Conservation (phyloP, 1,284 basidiomycete species). For the Ganoderma lucidum region DNA sequence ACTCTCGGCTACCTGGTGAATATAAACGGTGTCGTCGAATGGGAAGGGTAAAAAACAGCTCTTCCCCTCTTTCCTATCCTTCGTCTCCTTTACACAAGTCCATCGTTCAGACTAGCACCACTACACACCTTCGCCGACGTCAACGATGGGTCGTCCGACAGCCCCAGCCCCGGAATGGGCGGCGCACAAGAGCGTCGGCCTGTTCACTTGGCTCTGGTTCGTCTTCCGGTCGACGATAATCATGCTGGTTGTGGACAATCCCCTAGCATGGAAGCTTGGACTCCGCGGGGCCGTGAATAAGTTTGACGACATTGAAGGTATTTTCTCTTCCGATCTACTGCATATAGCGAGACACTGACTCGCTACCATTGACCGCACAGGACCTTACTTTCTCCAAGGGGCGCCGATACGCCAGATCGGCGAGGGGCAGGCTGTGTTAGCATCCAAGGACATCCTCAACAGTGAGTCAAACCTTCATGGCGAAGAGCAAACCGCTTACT, state of each 20-base stretch:
- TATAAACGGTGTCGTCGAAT: not conserved
- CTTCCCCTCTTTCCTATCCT: not conserved
- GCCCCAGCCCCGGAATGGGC: not conserved
- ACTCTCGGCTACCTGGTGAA: not conserved
- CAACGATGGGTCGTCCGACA: not conserved
- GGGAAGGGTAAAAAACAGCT: not conserved
- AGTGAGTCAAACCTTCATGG: slow-evolving; percentile 27
- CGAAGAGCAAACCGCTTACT: not conserved
- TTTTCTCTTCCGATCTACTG: not conserved
- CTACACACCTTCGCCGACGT: not conserved
- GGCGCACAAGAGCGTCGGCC: slow-evolving; percentile 4
- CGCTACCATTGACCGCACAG: slow-evolving; percentile 19
- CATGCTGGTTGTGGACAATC: slow-evolving; percentile 17
- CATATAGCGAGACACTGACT: not conserved
- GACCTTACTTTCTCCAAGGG: slow-evolving; percentile 39
- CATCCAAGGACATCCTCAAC: slow-evolving; percentile 33
- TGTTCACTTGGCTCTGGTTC: slow-evolving; percentile 10
- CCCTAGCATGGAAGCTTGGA: slow-evolving; percentile 11
- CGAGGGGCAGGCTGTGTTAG: slow-evolving; percentile 39
- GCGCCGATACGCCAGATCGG: slow-evolving; percentile 37
- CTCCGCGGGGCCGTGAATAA: not conserved
- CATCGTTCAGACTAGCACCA: not conserved
- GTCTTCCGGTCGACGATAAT: slow-evolving; percentile 12
- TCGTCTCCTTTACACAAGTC: not conserved
- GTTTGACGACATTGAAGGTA: slow-evolving; percentile 17